phyloP scores from a whole-genome alignment of 2,329 filamentous ascomycete species.

The Colletotrichum costaricense region DNA sequence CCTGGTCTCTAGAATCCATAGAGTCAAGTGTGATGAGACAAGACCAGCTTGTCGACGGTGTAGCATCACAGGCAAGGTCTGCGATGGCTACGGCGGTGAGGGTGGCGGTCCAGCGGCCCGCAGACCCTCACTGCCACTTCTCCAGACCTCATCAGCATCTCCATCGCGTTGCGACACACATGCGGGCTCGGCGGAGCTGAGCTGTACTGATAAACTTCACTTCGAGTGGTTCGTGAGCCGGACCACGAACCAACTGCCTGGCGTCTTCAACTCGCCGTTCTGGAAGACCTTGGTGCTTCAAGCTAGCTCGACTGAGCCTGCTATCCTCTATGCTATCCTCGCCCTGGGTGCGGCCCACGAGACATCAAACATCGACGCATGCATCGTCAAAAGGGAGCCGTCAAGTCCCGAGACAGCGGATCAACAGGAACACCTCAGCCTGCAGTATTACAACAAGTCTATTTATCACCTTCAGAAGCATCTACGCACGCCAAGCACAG shows the following conservation, averaged over 20 bases:
- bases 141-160: neutral
- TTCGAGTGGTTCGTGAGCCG: conserved; percentile 57
- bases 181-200: neutral
- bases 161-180: neutral
- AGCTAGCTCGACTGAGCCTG: conserved; percentile 48
- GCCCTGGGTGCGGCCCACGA: neutral
- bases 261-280: conserved; percentile 49
- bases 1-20: conserved; percentile 33
- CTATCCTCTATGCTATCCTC: conserved; percentile 52
- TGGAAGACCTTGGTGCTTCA: conserved; percentile 53
- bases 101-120: neutral
- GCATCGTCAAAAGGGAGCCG: conserved; percentile 44
- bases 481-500: conserved; percentile 40
- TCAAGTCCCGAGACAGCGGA: neutral
- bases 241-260: conserved; percentile 49
- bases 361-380: conserved; percentile 28
- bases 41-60: conserved; percentile 38
- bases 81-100: conserved; percentile 41
- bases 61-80: conserved; percentile 37
- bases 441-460: conserved; percentile 51
- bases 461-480: conserved; percentile 50
- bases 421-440: conserved; percentile 38
- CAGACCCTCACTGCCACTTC: neutral
- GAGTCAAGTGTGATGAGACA: conserved; percentile 42
- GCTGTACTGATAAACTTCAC: conserved; percentile 37